Base-by-base conservation (phyloP, 805 yeast species). In the Metschnikowia similis region DNA sequence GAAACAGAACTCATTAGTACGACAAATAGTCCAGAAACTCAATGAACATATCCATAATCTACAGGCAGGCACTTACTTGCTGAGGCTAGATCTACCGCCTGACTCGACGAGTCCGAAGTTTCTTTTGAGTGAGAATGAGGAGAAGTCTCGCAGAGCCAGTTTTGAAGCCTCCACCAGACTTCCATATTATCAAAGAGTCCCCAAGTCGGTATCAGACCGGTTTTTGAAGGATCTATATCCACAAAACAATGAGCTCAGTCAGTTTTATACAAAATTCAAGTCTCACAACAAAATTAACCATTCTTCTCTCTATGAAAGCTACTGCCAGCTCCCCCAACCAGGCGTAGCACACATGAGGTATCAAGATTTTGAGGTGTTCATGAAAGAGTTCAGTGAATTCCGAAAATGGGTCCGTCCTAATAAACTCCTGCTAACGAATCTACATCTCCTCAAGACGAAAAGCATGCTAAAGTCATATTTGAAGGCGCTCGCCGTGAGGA, bases 391-490 rank as follows among this genome's bases (percentile, higher is more conserved):
- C 37, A 50, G 65, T 26, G 35, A 51, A 3, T 57, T 56, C 27
- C 54, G 69, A 14, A 57, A 61, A 36, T 68, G 67, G 48, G 54
- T 60, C 37, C 56, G 58, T 45, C 71, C 74, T 8, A 62, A 59
- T 28, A 48, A 55, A 3, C 52, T 63, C 5, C 54, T 61, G 2
- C 45, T 46, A 7, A 45, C 58, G 13, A 53, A 47, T 17, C n/a
- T 47, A 4, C 29, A 13, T 13, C 37, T 53, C 14, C 42, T 35
- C 37, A 35, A 34, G 27, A 52, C 45, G 14, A 41, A 32, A 7
- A 38, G 21, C 34, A 30, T 50, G 21, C 17, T 55, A 26, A 45
- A 42, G 29, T 47, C 30, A 5, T 63, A 56, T 48, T 39, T 54
- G n/a, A 52, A 54, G 21, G 63, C 60, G 54, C 50, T 63, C 21